A percentile compares a stretch with the other conserved stretches of the same genome.
phyloP scores from a whole-genome alignment of 345 rosid genomes.

The Citrus mangshanensis region DNA sequence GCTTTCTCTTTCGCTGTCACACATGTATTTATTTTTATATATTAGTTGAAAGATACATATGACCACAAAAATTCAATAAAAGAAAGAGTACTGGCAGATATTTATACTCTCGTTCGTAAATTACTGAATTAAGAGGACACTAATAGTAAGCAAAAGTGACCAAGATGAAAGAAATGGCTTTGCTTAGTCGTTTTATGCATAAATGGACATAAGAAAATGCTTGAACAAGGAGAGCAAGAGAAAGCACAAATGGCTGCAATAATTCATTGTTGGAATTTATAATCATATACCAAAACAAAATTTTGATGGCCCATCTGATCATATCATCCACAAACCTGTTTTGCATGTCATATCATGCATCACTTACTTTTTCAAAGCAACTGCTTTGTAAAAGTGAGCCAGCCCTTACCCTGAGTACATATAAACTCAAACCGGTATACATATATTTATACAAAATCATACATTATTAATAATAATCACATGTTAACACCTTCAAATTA shows the following conservation, averaged over 20 bases:
- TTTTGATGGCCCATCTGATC: neutral
- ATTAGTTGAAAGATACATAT: too few species aligned
- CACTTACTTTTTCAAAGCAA: neutral
- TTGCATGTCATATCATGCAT: conserved; percentile 1
- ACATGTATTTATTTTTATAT: too few species aligned
- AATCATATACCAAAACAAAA: neutral
- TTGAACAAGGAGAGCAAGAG: neutral
- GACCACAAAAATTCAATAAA: too few species aligned
- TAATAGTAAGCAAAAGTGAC: neutral
- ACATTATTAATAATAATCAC: too few species aligned
- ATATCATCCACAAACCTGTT: neutral
- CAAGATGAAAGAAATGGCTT: neutral
- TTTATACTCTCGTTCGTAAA: neutral
- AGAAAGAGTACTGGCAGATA: neutral
- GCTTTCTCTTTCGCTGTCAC: too few species aligned
- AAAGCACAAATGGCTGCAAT: neutral
- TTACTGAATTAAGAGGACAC: neutral
- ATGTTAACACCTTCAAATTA: too few species aligned
- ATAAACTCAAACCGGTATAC: too few species aligned
- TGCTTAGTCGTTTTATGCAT: neutral
- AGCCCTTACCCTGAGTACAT: too few species aligned
- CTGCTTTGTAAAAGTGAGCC: too few species aligned
- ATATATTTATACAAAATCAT: too few species aligned
- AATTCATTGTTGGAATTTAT: conserved; percentile 3
- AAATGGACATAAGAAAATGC: neutral